These are phyloP conservation scores for Tolypocladium amazonense DNA, from an alignment of 2,329 filamentous ascomycete species.

Conservation along the genomic window DNA sequence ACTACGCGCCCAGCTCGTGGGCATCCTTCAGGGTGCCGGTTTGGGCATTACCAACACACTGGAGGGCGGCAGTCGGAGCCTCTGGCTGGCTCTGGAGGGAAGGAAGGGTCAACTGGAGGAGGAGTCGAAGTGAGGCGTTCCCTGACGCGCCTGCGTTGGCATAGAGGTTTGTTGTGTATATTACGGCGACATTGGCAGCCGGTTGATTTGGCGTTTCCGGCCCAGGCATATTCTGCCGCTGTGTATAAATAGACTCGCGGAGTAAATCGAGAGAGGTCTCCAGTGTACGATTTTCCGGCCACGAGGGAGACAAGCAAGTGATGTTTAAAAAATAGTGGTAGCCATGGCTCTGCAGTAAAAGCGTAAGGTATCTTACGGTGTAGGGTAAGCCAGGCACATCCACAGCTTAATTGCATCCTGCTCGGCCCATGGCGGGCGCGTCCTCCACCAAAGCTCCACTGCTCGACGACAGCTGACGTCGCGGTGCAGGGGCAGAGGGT, in stretches of 20 bases:
- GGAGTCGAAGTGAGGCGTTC: neutral
- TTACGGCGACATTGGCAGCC: neutral
- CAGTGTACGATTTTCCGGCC: neutral
- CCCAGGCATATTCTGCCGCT: neutral
- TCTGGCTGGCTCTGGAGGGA: constrained; percentile 84
- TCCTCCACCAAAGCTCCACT: neutral
- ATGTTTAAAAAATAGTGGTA: no score
- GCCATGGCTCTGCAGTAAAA: neutral
- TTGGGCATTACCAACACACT: constrained; percentile 67
- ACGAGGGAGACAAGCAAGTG: neutral
- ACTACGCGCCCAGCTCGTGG: constrained; percentile 70
- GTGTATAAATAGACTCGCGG: neutral
- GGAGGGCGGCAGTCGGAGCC: constrained; percentile 66
- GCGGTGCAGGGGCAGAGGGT: neutral
- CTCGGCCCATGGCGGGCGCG: no score
- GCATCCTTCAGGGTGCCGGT: constrained; percentile 70
- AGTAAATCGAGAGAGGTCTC: neutral
- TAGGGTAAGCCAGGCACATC: no score
- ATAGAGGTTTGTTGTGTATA: neutral
- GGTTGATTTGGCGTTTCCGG: neutral
- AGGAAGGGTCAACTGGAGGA: constrained; percentile 69
- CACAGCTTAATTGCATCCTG: no score
- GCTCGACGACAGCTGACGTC: neutral
- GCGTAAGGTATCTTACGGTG: neutral
- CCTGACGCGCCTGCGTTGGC: neutral